Evolutionary conservation across 73 alveolate genomes (phyloP).

Genomic region (Breviolum minutum): DNA sequence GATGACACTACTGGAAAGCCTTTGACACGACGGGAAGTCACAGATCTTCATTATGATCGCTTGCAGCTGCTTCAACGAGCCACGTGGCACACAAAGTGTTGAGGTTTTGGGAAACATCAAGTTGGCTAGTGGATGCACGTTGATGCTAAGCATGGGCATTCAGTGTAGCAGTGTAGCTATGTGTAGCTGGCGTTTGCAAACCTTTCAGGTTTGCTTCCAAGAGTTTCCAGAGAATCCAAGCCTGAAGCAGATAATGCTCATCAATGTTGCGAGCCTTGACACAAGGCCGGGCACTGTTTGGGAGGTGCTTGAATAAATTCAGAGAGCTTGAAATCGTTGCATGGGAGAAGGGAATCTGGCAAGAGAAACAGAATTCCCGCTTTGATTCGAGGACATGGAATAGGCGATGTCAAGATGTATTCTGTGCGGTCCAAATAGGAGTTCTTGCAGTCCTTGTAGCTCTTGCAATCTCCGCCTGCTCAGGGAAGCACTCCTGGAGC

Average conservation of each 20-base stretch:
- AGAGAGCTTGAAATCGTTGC: no score
- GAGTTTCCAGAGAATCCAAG: conserved; percentile 74
- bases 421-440: not conserved
- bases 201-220: conserved; percentile 88
- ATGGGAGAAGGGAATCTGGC: no score
- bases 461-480: not conserved
- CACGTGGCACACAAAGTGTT: not conserved
- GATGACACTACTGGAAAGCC: conserved; percentile 93
- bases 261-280: conserved; percentile 72
- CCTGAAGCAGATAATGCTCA: conserved; percentile 81
- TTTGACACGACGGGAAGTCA: conserved; percentile 61
- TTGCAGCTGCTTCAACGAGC: conserved; percentile 88
- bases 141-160: not conserved
- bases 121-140: not conserved
- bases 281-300: conserved; percentile 9
- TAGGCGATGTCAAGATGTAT: no score
- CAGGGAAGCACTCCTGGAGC: conserved; percentile 87
- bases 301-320: no score
- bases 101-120: not conserved
- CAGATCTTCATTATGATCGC: conserved; percentile 81
- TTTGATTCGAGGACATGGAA: no score
- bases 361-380: no score
- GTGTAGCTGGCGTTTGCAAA: not conserved
- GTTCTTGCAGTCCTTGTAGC: not conserved
- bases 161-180: not conserved